Evolutionary conservation across 2,329 filamentous ascomycete species (phyloP).

Genomic region (Nannizzia gypsea): DNA sequence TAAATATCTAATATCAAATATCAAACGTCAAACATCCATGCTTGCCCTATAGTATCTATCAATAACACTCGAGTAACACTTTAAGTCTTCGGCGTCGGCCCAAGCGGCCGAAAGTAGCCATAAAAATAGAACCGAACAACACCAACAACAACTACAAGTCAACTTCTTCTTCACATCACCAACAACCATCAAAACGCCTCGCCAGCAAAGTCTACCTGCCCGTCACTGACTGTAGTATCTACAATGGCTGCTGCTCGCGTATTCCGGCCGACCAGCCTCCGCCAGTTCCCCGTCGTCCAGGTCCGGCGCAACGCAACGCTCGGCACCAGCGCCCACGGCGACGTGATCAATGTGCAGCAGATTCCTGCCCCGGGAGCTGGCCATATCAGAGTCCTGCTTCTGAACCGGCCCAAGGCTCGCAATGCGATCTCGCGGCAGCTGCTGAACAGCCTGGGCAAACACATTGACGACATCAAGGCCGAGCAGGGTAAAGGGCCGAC

Average conservation of each 20-base stretch:
- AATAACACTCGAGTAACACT: too few species aligned
- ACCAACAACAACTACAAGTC: not conserved
- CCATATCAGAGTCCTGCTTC: constrained; percentile 74
- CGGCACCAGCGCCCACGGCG: constrained; percentile 25
- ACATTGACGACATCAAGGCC: constrained; percentile 59
- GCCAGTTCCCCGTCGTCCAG: constrained; percentile 16
- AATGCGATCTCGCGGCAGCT: constrained; percentile 82
- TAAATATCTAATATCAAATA: too few species aligned
- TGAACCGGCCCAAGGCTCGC: constrained; percentile 72
- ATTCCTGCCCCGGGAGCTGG: constrained; percentile 68
- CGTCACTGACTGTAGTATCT: too few species aligned
- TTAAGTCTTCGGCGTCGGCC: not conserved
- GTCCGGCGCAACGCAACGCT: constrained; percentile 23
- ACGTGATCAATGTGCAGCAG: constrained; percentile 54
- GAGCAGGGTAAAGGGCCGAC: constrained; percentile 51
- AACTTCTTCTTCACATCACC: not conserved
- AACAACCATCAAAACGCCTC: too few species aligned
- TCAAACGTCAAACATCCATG: too few species aligned
- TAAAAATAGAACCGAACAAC: not conserved
- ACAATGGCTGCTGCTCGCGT: constrained; percentile 25
- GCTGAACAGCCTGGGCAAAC: constrained; percentile 56
- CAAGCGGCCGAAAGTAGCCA: not conserved
- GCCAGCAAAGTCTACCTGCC: too few species aligned
- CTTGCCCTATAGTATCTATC: too few species aligned
- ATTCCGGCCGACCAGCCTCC: constrained; percentile 16